phyloP scores from a whole-genome alignment of 768 basidiomycete species.

The Psilocybe subaeruginosa region DNA sequence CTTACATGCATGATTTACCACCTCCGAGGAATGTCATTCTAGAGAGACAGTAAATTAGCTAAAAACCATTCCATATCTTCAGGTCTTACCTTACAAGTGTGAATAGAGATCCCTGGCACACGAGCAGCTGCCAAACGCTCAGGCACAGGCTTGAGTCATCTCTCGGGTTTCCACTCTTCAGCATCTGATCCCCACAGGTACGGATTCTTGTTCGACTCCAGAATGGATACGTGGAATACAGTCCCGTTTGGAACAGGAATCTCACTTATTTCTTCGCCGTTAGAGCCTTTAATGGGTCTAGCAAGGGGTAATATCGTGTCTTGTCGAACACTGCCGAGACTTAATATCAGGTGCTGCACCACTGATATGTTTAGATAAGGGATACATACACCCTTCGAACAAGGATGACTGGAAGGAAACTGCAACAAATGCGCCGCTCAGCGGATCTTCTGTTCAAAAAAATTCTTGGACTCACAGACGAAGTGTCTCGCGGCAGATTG shows the following conservation, averaged over 20 bases:
- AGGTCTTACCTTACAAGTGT: conserved; percentile 11
- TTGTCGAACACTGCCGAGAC: conserved; percentile 28
- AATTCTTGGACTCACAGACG: conserved; percentile 24
- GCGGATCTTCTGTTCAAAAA: not conserved
- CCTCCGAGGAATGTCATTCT: conserved; percentile 42
- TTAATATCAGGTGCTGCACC: conserved; percentile 2
- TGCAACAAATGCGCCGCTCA: not conserved
- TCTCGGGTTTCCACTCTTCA: conserved; percentile 48
- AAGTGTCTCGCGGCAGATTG: conserved; percentile 42
- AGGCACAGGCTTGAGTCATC: conserved; percentile 36
- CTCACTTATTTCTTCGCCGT: conserved; percentile 37
- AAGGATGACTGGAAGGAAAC: conserved; percentile 29
- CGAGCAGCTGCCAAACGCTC: conserved; percentile 10
- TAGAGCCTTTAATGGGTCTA: conserved; percentile 37
- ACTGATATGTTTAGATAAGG: too few species aligned
- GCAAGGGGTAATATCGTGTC: conserved; percentile 31
- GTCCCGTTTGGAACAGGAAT: conserved; percentile 41
- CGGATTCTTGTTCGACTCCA: conserved; percentile 33
- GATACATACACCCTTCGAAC: conserved; percentile 20
- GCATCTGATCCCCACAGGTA: conserved; percentile 46
- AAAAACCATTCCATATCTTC: not conserved
- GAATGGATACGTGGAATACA: conserved; percentile 35
- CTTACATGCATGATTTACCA: conserved; percentile 44
- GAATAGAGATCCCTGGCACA: conserved; percentile 22
- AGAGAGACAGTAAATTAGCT: not conserved